These are phyloP conservation scores for Monilinia fructicola DNA, from an alignment of 2,329 filamentous ascomycete species.

Conservation along the genomic window DNA sequence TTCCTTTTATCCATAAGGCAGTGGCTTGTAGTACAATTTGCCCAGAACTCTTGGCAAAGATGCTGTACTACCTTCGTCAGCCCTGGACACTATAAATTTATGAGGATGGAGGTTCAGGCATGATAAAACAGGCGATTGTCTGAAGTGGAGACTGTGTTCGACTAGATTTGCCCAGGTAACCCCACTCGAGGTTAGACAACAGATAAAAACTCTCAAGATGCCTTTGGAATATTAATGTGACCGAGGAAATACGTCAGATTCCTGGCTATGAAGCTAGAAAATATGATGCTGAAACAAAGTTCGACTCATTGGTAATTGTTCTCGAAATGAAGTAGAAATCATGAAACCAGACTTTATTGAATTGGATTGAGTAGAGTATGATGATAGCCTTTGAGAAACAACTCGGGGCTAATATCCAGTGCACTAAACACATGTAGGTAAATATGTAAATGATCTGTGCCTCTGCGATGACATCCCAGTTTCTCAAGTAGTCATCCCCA, in stretches of 20 bases:
- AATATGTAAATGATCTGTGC: background rate
- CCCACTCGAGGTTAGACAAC: background rate
- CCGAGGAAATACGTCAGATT: background rate
- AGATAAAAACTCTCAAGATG: background rate
- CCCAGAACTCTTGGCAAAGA: conserved; percentile 9
- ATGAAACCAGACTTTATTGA: background rate
- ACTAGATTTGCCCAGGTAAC: background rate
- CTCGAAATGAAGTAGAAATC: background rate
- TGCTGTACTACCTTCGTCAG: background rate
- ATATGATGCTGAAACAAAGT: background rate
- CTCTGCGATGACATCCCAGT: background rate
- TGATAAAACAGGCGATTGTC: background rate
- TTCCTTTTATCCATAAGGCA: background rate
- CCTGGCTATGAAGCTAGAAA: background rate
- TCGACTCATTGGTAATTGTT: background rate
- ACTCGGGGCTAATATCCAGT: background rate
- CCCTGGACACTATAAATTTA: background rate
- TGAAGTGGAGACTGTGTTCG: background rate
- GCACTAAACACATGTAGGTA: background rate
- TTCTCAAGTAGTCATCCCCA: conserved; percentile 17
- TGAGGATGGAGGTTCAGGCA: background rate
- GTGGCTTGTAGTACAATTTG: conserved; percentile 2
- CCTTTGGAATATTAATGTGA: background rate
- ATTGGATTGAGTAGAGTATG: background rate
- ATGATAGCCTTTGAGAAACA: background rate